A percentile compares a stretch with the other conserved stretches of the same genome.
Conservation (phyloP, 1,284 basidiomycete species). For the Neotropicomus parvogracilis region DNA sequence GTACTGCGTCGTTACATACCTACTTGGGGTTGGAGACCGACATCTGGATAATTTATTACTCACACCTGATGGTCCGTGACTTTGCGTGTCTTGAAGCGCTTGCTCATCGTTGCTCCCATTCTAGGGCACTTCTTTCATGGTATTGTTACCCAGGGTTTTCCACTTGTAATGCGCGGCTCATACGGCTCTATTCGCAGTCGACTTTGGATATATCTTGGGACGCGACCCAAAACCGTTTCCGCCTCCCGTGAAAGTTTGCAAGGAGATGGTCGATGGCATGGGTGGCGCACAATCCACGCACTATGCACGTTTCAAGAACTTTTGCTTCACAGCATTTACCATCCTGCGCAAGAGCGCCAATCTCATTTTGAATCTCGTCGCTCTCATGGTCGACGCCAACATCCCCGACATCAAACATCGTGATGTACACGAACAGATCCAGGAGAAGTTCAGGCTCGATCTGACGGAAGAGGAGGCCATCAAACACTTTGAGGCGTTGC, state of each 20-base stretch:
- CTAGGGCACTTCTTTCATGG: slow-evolving; percentile 84
- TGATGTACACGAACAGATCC: slow-evolving; percentile 83
- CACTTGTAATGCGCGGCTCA: slow-evolving; percentile 11
- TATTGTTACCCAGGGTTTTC: slow-evolving; percentile 29
- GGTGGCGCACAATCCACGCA: slow-evolving; percentile 91
- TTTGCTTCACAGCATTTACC: slow-evolving; percentile 95
- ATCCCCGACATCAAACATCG: slow-evolving; percentile 96
- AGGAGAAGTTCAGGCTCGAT: slow-evolving; percentile 95
- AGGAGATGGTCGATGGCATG: slow-evolving; percentile 99
- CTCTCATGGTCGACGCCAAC: slow-evolving; percentile 97
- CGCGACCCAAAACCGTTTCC: slow-evolving; percentile 98
- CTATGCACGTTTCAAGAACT: slow-evolving; percentile 92
- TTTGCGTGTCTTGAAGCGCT: background rate
- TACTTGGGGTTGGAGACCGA: slow-evolving; percentile 95
- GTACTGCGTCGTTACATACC: slow-evolving; percentile 96
- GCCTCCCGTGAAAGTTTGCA: slow-evolving; percentile 97
- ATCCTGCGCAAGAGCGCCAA: slow-evolving; percentile 97
- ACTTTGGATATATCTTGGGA: slow-evolving; percentile 98
- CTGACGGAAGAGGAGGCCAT: slow-evolving; percentile 95
- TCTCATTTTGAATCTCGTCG: slow-evolving; percentile 93
- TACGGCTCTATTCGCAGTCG: slow-evolving; percentile 53
- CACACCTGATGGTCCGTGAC: slow-evolving; percentile 76
- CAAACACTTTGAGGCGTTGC: slow-evolving; percentile 89
- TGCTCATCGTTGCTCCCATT: slow-evolving; percentile 4
- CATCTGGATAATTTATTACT: slow-evolving; percentile 96